Conservation (phyloP, 768 basidiomycete genomes). For the Pholiota microspora region DNA sequence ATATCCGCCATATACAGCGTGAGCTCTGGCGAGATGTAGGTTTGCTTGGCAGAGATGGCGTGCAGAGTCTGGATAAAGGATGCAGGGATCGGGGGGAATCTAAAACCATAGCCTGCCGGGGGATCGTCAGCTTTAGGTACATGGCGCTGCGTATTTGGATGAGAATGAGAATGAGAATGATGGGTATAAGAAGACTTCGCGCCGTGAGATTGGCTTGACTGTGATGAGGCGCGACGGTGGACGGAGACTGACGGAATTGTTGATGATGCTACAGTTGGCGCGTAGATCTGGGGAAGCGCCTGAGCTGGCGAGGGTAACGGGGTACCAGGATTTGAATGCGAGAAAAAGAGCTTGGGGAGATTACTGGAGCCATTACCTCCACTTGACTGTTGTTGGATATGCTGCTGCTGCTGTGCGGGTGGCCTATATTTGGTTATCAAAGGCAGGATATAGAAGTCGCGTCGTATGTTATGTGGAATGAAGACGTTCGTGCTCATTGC, state of each 20-base stretch:
- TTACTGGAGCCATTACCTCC: no score
- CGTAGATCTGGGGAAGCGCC: constrained; percentile 24
- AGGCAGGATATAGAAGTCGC: constrained; percentile 31
- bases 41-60: constrained; percentile 27
- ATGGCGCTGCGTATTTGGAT: no score
- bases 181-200: background rate
- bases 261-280: constrained; percentile 11
- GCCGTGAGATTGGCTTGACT: background rate
- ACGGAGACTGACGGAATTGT: background rate
- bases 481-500: constrained; percentile 68
- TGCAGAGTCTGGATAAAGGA: constrained; percentile 30
- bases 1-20: constrained; percentile 69
- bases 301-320: constrained; percentile 22
- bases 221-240: background rate
- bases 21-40: constrained; percentile 50
- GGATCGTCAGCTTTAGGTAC: background rate
- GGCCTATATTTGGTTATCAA: no score
- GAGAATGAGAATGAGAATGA: no score
- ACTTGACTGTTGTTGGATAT: background rate
- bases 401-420: constrained; percentile 17
- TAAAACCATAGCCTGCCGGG: background rate
- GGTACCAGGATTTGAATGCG: constrained; percentile 30
- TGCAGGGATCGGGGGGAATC: constrained; percentile 20
- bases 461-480: constrained; percentile 41
- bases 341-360: constrained; percentile 12